Evolutionary conservation across 202 grass and related monocot species (phyloP).

Genomic region (Panicum virgatum): DNA sequence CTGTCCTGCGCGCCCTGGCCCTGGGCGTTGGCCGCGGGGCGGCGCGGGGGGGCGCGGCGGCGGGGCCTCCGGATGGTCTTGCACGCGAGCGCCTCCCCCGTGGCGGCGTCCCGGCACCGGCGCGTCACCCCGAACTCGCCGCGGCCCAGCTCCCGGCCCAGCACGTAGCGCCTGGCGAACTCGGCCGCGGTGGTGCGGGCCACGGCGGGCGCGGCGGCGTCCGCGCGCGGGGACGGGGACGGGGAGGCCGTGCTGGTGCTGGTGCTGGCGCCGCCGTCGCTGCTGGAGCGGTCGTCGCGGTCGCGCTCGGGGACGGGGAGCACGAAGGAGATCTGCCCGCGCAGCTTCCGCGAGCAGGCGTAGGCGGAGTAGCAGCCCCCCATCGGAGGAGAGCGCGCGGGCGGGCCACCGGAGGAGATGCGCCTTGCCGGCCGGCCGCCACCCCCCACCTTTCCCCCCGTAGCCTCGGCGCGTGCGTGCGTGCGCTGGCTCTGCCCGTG

Average conservation of each 20-base stretch:
- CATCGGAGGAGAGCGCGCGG: slow-evolving; percentile 1
- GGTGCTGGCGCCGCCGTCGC: neutral
- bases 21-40: too few relatives aligned
- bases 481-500: too few relatives aligned
- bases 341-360: slow-evolving; percentile 50
- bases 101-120: slow-evolving; percentile 56
- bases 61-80: slow-evolving; percentile 67
- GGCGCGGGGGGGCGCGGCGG: slow-evolving; percentile 5
- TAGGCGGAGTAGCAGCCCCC: slow-evolving; percentile 61
- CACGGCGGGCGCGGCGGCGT: neutral
- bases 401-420: neutral
- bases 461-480: too few relatives aligned
- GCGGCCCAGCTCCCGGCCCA: slow-evolving; percentile 75
- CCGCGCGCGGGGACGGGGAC: neutral
- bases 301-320: slow-evolving; percentile 45
- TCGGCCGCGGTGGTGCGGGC: slow-evolving; percentile 27
- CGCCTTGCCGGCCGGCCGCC: neutral
- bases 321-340: slow-evolving; percentile 43
- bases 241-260: neutral
- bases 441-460: neutral
- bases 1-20: neutral
- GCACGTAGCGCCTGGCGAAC: slow-evolving; percentile 48
- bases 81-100: slow-evolving; percentile 69
- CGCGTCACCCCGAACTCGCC: slow-evolving; percentile 90
- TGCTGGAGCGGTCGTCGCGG: neutral